Base-by-base conservation (phyloP, 2,329 filamentous ascomycete species). In the Ascochyta pisi region DNA sequence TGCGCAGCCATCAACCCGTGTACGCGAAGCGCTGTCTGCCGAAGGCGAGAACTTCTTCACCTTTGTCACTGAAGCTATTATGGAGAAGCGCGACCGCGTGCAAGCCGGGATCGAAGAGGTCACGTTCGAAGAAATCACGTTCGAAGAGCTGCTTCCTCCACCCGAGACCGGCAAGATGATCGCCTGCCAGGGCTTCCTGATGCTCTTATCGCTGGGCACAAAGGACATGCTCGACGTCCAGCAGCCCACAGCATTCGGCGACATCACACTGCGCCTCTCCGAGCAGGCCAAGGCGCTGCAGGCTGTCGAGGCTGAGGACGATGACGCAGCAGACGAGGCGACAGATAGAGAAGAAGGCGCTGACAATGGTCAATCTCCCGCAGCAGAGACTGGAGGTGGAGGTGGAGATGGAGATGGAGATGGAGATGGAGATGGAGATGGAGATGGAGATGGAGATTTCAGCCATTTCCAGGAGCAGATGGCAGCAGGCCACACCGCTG, bases 91-190 rank as follows among this genome's bases (percentile, higher is more conserved):
- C 26, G 49, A 34, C 26, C 63, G 53, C 16, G 45, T 56, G 15
- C 58, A 60, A 31, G 58, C 37, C 9, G 59, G 61, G 10, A 54
- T 61, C 2, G 70, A 74, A 4, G 67, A 69, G 75, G 78, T 95
- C 38, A 77, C 82, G 0, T 96, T 97, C 2, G 70, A 74, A 4
- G 67, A 69, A 75, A 78, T 95, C 38, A 77, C 82, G 0, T 96
- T 97, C 68, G 85, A 88, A 41, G 78, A 86, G 44, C 76, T 96
- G 9, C 84, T 95, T 40, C 81, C 84, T n/a, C 83, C 86, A 0
- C 68, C 69, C 9, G 75, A 79, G 38, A 85, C 84, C 27, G 79
- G 73, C 38, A 82, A 79, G 33, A 78, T 84, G 27, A 86, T 89
- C 91, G 69, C 85, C 89, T 76, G 90, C 29, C 78, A 78, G 62